phyloP scores from a whole-genome alignment of 257 asterid species.

The Ligustrum vulgare region DNA sequence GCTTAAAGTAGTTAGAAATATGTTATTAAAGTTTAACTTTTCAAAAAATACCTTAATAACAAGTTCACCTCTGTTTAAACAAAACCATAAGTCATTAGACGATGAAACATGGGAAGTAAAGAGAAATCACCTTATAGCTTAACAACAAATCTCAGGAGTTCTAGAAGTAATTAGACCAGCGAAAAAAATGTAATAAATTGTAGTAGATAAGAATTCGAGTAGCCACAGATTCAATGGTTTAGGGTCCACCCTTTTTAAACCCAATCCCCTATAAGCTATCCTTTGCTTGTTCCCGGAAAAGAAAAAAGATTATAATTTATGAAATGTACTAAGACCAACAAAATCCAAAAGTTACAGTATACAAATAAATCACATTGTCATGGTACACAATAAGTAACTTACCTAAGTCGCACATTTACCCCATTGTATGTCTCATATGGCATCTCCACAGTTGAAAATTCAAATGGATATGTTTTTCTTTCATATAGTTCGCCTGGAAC shows the following conservation, averaged over 20 bases:
- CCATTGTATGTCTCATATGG: constrained; percentile 97
- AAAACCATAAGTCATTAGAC: constrained; percentile 8
- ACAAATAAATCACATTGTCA: not conserved
- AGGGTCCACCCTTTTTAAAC: not conserved
- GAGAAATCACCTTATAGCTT: not conserved
- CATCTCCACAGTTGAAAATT: constrained; percentile 97
- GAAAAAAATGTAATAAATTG: not conserved
- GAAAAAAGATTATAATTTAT: constrained; percentile 8
- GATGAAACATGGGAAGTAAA: constrained; percentile 1
- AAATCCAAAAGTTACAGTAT: constrained; percentile 6
- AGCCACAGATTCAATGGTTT: not conserved
- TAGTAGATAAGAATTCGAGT: constrained; percentile 14
- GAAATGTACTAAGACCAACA: constrained; percentile 13
- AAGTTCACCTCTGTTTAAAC: not conserved
- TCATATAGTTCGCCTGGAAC: constrained; percentile 52
- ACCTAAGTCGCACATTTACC: constrained; percentile 93
- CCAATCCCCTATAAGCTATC: not conserved
- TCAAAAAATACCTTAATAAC: not conserved
- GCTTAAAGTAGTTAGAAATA: not conserved
- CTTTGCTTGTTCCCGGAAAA: constrained; percentile 14
- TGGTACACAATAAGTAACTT: constrained; percentile 25
- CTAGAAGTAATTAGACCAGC: not conserved
- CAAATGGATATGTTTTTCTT: constrained; percentile 87
- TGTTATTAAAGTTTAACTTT: not conserved
- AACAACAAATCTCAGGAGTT: not conserved